phyloP scores from a whole-genome alignment of 352 stramenopile species.

The Globisporangium viniferum region DNA sequence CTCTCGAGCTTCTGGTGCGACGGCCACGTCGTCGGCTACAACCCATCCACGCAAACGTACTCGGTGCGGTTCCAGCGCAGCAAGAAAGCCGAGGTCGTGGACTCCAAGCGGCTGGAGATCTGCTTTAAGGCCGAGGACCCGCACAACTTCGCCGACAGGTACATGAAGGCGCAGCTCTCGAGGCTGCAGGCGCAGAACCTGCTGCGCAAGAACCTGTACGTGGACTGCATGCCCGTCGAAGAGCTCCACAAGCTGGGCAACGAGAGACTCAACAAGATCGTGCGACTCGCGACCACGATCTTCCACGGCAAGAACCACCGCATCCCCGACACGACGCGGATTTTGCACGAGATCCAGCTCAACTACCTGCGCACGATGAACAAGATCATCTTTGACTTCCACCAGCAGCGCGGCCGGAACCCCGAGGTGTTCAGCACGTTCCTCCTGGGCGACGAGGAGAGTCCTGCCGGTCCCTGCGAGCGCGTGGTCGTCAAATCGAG shows the following conservation, averaged over 20 bases:
- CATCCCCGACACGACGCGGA: slow-evolving; percentile 66
- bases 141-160: slow-evolving; percentile 71
- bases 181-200: slow-evolving; percentile 64
- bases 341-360: slow-evolving; percentile 88
- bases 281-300: slow-evolving; percentile 51
- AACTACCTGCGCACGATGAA: slow-evolving; percentile 93
- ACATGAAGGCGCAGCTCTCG: slow-evolving; percentile 51
- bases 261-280: slow-evolving; percentile 76
- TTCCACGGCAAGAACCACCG: slow-evolving; percentile 71
- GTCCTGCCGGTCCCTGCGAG: slow-evolving; percentile 29
- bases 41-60: slow-evolving; percentile 37
- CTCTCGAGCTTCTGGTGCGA: slow-evolving; percentile 64
- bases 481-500: slow-evolving; percentile 29
- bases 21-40: slow-evolving; percentile 57
- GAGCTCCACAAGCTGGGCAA: slow-evolving; percentile 81
- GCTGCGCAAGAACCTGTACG: slow-evolving; percentile 75
- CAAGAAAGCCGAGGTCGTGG: slow-evolving; percentile 51
- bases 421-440: slow-evolving; percentile 58
- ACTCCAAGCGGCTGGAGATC: slow-evolving; percentile 57
- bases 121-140: slow-evolving; percentile 85
- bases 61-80: slow-evolving; percentile 63
- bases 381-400: slow-evolving; percentile 86
- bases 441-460: slow-evolving; percentile 45
- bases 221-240: slow-evolving; percentile 84
- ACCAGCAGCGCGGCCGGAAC: slow-evolving; percentile 53